Conservation (phyloP, 2,329 filamentous ascomycete genomes). For the Esteya vermicola region DNA sequence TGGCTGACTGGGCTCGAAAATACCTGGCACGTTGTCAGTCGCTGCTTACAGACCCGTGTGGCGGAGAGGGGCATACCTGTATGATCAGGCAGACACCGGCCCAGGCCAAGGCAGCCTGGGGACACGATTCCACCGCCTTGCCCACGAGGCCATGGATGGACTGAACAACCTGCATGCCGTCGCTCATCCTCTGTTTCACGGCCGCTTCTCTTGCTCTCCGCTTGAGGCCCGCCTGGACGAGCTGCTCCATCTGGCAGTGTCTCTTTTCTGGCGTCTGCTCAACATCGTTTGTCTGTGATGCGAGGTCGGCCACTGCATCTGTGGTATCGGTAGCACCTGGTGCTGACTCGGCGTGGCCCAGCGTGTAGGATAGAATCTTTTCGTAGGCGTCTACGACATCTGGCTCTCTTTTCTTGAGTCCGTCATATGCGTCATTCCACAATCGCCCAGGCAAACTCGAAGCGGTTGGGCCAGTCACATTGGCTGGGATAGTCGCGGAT, state of each 20-base stretch:
- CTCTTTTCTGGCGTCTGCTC: slow-evolving; percentile 5
- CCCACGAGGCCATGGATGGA: slow-evolving; percentile 14
- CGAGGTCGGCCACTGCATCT: too few species aligned
- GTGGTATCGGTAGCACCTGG: neutral
- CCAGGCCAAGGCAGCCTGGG: slow-evolving; percentile 23
- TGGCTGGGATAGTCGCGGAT: too few species aligned
- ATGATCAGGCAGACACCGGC: slow-evolving; percentile 19
- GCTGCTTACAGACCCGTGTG: too few species aligned
- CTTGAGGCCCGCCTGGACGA: slow-evolving; percentile 16
- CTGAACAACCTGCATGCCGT: slow-evolving; percentile 13
- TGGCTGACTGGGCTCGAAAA: slow-evolving; percentile 16
- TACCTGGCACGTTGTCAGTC: too few species aligned
- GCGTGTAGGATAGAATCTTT: slow-evolving; percentile 11
- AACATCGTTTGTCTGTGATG: neutral
- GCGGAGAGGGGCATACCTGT: slow-evolving; percentile 15
- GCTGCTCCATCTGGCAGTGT: slow-evolving; percentile 15
- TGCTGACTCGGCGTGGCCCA: slow-evolving; percentile 1
- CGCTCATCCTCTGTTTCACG: slow-evolving; percentile 9
- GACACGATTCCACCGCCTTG: slow-evolving; percentile 14
- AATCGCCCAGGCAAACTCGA: slow-evolving; percentile 11
- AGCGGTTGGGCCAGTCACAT: slow-evolving; percentile 11
- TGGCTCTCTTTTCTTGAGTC: slow-evolving; percentile 13
- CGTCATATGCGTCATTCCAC: slow-evolving; percentile 16
- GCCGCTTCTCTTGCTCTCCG: slow-evolving; percentile 14
- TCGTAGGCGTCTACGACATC: slow-evolving; percentile 13